Evolutionary conservation across 2,329 filamentous ascomycete species (phyloP).

Genomic region (Plectosphaerella cucumerina): DNA sequence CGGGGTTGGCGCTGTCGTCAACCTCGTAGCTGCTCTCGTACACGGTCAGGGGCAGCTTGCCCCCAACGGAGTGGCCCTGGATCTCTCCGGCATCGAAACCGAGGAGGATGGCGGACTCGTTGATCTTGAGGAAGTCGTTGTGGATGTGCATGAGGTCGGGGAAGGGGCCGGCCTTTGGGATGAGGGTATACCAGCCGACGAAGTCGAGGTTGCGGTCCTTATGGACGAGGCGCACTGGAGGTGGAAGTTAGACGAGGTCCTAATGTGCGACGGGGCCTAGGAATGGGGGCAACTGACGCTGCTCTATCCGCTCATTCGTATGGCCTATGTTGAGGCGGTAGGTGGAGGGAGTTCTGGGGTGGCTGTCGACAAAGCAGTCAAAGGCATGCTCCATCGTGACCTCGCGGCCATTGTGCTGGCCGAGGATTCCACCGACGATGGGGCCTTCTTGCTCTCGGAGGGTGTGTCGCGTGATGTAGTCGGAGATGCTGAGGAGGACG

Average conservation of each 20-base stretch:
- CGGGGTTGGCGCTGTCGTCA: conserved; percentile 44
- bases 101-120: conserved; percentile 83
- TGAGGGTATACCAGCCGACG: conserved; percentile 87
- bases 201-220: conserved; percentile 78
- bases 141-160: conserved; percentile 69
- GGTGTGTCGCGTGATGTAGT: conserved; percentile 90
- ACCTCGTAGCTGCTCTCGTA: conserved; percentile 82
- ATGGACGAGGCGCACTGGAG: conserved; percentile 79
- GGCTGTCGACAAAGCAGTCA: conserved; percentile 61
- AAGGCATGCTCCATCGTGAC: conserved; percentile 93
- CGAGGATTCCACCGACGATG: conserved; percentile 81
- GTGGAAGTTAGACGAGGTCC: not conserved
- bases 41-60: conserved; percentile 82
- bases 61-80: conserved; percentile 54
- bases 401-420: conserved; percentile 84
- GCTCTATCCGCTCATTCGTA: conserved; percentile 72
- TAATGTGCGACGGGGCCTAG: not conserved
- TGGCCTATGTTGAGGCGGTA: conserved; percentile 55
- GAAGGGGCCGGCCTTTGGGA: conserved; percentile 68
- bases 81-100: conserved; percentile 73
- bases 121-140: conserved; percentile 70
- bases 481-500: conserved; percentile 91
- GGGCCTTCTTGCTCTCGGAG: conserved; percentile 72
- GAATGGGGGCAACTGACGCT: conserved; percentile 56
- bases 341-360: conserved; percentile 45